Percentiles rank a stretch among this genome's conserved stretches.
phyloP scores from a whole-genome alignment of 192 early-diverging fungal genomes.

The Gonapodya prolifera region DNA sequence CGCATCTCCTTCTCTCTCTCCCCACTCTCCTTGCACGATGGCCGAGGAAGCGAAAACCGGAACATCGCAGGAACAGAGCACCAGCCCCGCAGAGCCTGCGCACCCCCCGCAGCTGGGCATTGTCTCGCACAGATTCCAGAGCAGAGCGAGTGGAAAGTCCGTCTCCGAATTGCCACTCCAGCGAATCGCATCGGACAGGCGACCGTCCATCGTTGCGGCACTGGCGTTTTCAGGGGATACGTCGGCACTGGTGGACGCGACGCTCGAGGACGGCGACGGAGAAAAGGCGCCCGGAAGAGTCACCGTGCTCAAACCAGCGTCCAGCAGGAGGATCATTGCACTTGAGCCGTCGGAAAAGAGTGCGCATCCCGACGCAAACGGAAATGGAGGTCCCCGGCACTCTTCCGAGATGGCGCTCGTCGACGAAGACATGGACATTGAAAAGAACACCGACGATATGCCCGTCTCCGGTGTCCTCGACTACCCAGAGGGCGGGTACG shows the following conservation, averaged over 20 bases:
- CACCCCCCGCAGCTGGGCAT: background rate
- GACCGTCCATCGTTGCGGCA: background rate
- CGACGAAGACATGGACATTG: background rate
- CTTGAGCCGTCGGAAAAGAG: background rate
- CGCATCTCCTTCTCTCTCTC: too few species aligned
- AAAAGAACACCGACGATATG: background rate
- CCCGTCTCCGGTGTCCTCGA: background rate
- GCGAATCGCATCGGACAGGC: background rate
- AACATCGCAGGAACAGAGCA: too few species aligned
- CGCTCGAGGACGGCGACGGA: background rate
- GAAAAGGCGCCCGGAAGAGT: background rate
- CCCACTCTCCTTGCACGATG: too few species aligned
- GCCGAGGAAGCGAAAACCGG: too few species aligned
- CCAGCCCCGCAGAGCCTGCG: too few species aligned
- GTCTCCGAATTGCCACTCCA: background rate
- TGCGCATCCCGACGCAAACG: background rate
- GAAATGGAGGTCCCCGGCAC: background rate
- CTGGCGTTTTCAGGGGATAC: background rate
- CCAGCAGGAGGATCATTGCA: too few species aligned
- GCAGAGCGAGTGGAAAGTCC: background rate
- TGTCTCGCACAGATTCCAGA: background rate
- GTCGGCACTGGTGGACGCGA: background rate
- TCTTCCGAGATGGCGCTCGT: background rate
- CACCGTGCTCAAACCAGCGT: background rate
- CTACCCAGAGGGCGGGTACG: conserved; percentile 25